Conservation (phyloP, 441 rosid genomes). For the Daphne laureola region DNA sequence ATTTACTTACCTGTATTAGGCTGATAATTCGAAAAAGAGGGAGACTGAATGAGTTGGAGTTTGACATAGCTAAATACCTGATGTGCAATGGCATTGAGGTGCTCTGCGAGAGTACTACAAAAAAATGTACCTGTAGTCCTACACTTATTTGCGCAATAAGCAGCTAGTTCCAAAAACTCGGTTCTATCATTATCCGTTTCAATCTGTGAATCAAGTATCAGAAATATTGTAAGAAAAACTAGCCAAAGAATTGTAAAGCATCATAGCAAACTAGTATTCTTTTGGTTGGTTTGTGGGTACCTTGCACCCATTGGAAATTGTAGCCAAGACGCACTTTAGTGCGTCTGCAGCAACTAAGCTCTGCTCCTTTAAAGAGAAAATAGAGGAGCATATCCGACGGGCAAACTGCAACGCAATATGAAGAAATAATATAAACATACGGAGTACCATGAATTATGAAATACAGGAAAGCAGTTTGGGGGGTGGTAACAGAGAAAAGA, state of each 20-base stretch:
- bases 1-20: slow-evolving; percentile 1
- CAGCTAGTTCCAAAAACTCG: slow-evolving; percentile 57
- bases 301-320: slow-evolving; percentile 47
- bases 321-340: slow-evolving; percentile 31
- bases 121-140: slow-evolving; percentile 29
- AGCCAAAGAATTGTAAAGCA: background rate
- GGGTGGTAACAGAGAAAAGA: slow-evolving; percentile 1
- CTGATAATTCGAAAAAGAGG: too few relatives aligned
- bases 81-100: slow-evolving; percentile 36
- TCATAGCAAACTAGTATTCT: background rate
- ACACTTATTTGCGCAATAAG: slow-evolving; percentile 69
- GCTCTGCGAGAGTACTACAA: slow-evolving; percentile 41
- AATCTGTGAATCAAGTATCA: slow-evolving; percentile 31
- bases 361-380: slow-evolving; percentile 35
- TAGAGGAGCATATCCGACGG: slow-evolving; percentile 48
- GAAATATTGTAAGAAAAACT: slow-evolving; percentile 3
- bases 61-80: slow-evolving; percentile 41
- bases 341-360: slow-evolving; percentile 31
- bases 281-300: slow-evolving; percentile 23
- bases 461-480: background rate
- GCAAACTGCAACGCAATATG: slow-evolving; percentile 52
- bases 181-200: slow-evolving; percentile 27
- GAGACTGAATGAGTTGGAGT: too few relatives aligned
- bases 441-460: background rate
- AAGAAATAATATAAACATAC: slow-evolving; percentile 13